Evolutionary conservation across 208 protist species (phyloP), one percentile per base, ranked within the genome.

Genomic region (Leishmania gerbilli): DNA sequence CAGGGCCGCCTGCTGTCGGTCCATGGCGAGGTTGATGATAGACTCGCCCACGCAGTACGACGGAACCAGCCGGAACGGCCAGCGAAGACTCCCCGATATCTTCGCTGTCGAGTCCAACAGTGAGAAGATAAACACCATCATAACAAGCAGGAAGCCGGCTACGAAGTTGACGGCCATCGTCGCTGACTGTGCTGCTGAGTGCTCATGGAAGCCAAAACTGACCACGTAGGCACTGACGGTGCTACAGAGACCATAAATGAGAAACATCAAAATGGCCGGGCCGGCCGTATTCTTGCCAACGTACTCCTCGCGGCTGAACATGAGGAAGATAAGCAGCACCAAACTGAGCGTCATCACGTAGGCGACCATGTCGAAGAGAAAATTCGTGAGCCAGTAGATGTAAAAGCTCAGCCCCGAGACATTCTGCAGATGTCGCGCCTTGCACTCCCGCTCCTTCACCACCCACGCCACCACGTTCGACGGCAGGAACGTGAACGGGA

Each of bases 351-450:
- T 93, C 77, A 95, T 85, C 58, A 91, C 15, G 80, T 93, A 95
- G 62, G 86, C 89, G 27, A 72, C 79, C 60, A 95, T 62, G 82
- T 97, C 94, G 74, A 95, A 97, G 24, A 96, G n/a, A 74, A 93
- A 97, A 58, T 89, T 97, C n/a, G 91, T 76, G n/a, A 92, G 27
- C 92, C 91, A 95, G 86, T 97, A 97, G 9, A 94, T 72, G 82
- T 82, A 79, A 78, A 87, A 88, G 76, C 74, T 81, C 37, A 95
- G 76, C 27, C 92, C 94, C 2, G 91, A 92, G 37, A 97, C 84
- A 69, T 87, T 91, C 89, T 95, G 91, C 83, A 95, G 74, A 71
- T 96, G 89, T 31, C 87, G 86, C 31, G 91, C 86, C 71, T 91
- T 93, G 78, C 82, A 90, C 79, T 94, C 86, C 3, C 89, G 87